Evolutionary conservation across 139 green algal species (phyloP), one percentile per base, ranked within the genome.

Genomic region (Chlorella sp.): DNA sequence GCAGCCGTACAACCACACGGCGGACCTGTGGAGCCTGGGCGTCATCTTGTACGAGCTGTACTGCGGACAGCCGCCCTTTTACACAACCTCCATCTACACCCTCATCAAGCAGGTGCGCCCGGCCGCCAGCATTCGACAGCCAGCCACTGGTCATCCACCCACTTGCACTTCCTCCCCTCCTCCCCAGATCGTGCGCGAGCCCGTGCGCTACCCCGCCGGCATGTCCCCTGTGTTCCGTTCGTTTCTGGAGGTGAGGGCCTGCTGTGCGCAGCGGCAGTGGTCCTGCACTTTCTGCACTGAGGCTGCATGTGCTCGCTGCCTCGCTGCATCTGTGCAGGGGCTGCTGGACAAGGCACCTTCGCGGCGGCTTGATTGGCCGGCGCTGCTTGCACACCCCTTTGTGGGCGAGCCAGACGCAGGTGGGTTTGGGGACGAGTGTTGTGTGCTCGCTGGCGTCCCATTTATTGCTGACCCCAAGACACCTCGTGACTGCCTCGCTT

Each of bases 41-140:
- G 90, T 99, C 27, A 99, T 99, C 69, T 83, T 99, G 70, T 99
- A 97, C 66, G 96, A 99, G 94, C 90, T 99, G 41, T 97, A 88
- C 74, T 88, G 95, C 41, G 96, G 96, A 0, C 87, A 98, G 85
- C 96, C 96, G 31, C 96, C 96, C 64, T 99, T 99, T 80, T 99
- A 98, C 86, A 99, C 96, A 75, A 98, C 97, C 85, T 95, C 87
- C 72, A 98, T 99, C 67, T 98, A 98, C 86, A 90, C 88, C 23
- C 89, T 99, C 29, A 94, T 99, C 50, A 88, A 96, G 56, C 89
- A 96, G 74, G 98, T 99, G 23, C 63, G 9, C 29, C 53, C 2
- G 4, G 3, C 8, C 27, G 61, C n/a, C 62, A 43, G 1, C 36
- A 41, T 42, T 8, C 15, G 9, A 36, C 42, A 25, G 36, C 8